Conservation (phyloP, 2,329 filamentous ascomycete species). For the Hypoxylon sp. region DNA sequence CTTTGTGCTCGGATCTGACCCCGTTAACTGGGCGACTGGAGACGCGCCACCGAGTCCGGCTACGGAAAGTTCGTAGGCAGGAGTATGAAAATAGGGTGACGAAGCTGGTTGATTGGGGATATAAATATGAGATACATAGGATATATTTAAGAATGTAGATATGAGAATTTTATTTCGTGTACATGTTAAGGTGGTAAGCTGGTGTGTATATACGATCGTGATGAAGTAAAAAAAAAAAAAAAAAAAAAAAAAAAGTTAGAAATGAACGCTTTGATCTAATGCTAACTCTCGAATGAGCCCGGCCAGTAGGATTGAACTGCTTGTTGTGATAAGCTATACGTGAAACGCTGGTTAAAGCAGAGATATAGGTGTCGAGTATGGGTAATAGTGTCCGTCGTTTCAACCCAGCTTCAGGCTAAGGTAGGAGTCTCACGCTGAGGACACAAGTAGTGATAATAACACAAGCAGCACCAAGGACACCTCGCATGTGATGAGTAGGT, state of each 20-base stretch:
- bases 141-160: slow-evolving; percentile 15
- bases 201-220: slow-evolving; percentile 5
- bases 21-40: slow-evolving; percentile 71
- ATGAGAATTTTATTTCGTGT: slow-evolving; percentile 17
- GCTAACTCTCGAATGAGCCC: background rate
- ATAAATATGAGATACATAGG: background rate
- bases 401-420: background rate
- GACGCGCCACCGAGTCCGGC: slow-evolving; percentile 73
- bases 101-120: background rate
- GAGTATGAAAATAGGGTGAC: background rate
- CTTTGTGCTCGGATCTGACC: slow-evolving; percentile 71
- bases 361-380: background rate
- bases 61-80: slow-evolving; percentile 38
- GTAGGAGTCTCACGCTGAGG: background rate
- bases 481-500: too few relatives aligned
- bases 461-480: background rate
- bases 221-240: too few relatives aligned
- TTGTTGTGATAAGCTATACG: background rate
- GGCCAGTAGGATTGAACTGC: background rate
- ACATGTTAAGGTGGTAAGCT: background rate
- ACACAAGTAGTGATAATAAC: background rate
- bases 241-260: too few relatives aligned
- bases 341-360: background rate
- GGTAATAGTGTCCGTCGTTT: background rate
- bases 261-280: slow-evolving; percentile 10